Conservation (phyloP, 106 monocot genomes). For the Hemerocallis citrina region DNA sequence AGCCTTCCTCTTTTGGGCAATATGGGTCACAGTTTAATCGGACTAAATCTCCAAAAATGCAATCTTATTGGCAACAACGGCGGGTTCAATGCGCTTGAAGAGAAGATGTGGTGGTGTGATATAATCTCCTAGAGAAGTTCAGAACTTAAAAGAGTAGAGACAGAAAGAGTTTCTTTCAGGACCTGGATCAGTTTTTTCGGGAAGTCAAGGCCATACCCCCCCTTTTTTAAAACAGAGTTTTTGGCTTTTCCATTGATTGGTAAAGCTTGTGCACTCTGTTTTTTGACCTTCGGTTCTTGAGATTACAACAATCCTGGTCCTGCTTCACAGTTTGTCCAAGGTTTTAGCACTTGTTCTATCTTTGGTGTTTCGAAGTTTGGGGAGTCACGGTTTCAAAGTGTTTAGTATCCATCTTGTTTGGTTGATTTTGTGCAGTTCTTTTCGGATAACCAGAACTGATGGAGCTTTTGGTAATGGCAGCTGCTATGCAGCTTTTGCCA, state of each 20-base stretch:
- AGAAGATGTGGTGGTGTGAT: slow-evolving; percentile 75
- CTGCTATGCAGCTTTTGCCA: neutral
- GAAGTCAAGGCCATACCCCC: slow-evolving; percentile 15
- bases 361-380: neutral
- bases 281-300: slow-evolving; percentile 22
- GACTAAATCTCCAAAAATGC: slow-evolving; percentile 74
- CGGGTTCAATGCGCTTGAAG: slow-evolving; percentile 36
- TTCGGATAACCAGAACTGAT: slow-evolving; percentile 16
- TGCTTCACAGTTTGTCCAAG: slow-evolving; percentile 11
- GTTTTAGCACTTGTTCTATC: slow-evolving; percentile 11
- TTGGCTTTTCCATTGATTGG: slow-evolving; percentile 26
- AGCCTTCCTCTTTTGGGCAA: slow-evolving; percentile 51
- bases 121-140: slow-evolving; percentile 34
- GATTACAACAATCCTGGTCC: slow-evolving; percentile 14
- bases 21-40: slow-evolving; percentile 31
- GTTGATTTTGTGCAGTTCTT: slow-evolving; percentile 47
- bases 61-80: slow-evolving; percentile 31
- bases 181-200: slow-evolving; percentile 13
- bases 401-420: neutral
- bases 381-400: neutral
- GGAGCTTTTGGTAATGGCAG: slow-evolving; percentile 20
- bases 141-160: neutral
- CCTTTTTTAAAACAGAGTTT: slow-evolving; percentile 40
- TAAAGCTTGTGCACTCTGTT: slow-evolving; percentile 18
- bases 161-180: slow-evolving; percentile 5